Base-by-base conservation (phyloP, 805 yeast species). In the Kluyveromyces aestuarii region DNA sequence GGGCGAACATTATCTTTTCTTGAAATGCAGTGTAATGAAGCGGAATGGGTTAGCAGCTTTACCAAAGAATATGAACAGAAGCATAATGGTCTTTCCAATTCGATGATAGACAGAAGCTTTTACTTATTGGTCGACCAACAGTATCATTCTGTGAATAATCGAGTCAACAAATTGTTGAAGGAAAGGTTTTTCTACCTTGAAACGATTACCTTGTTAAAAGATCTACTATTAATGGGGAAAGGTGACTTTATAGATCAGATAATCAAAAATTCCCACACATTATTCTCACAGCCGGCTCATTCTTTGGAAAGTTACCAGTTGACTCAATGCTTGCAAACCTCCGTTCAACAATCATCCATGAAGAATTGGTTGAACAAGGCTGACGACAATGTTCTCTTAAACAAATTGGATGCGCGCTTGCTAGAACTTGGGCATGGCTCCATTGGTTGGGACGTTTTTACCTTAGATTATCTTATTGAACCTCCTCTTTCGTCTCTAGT, bases 381-480 rank as follows among this genome's bases (percentile, higher is more conserved):
- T 1, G 72, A 70, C 21, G 53, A 56, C 1, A 69, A 65, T 2
- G 68, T 63, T 16, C 72, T 77, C 9, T 61, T 77, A 11, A 68
- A 74, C 41, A 67, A 86, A 45, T 61, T 91, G 11, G 98, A 93
- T 70, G 96, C 96, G 0, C 72, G 96, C 41, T 73, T 90, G 19
- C 71, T 90, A 44, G 88, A 84, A 50, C 67, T 84, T 44, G 82
- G 82, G 3, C 87, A 82, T 55, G 84, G 87, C 0, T 78, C 81
- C 27, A 67, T 79, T 45, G 96, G 96, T 0, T 90, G 96, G 96
- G 95, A 90, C 60, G 88, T 86, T 2, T 90, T 91, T 62, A 87
- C 96, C 0, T 68, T 90, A 37, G 97, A 89, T 60, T 93, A 86
- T 63, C 70, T 76, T 47, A 58, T 79, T 10, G 73, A 62, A 10